phyloP scores from a whole-genome alignment of 2,329 filamentous ascomycete genomes.

The Nakataea oryzae region DNA sequence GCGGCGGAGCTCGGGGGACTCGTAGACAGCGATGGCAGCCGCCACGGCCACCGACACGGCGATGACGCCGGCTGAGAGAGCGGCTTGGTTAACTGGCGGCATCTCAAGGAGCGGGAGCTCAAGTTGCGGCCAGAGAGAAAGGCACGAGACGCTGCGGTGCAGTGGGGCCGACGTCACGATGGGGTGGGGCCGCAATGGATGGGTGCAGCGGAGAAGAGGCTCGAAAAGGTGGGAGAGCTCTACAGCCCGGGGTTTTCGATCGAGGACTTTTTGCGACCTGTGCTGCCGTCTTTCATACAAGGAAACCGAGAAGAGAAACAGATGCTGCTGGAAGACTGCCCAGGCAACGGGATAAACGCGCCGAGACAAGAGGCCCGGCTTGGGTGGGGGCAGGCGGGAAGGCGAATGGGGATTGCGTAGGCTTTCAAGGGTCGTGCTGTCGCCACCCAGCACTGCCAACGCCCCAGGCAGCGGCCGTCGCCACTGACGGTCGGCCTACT shows the following conservation, averaged over 20 bases:
- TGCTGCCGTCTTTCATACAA: background rate
- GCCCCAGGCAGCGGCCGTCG: conserved; percentile 1
- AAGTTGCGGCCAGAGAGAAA: background rate
- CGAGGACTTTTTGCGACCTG: background rate
- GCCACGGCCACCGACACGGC: conserved; percentile 47
- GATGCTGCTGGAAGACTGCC: background rate
- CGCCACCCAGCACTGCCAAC: background rate
- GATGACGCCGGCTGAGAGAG: conserved; percentile 46
- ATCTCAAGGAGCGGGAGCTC: conserved; percentile 20
- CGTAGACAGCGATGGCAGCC: conserved; percentile 50
- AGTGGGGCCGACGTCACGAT: background rate
- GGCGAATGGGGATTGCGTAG: conserved; percentile 2
- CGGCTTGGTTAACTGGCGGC: conserved; percentile 45
- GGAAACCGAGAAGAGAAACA: background rate
- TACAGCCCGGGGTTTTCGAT: background rate
- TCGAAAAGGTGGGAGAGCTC: background rate
- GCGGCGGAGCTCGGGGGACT: conserved; percentile 52
- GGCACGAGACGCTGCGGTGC: no score
- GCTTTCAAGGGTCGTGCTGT: background rate
- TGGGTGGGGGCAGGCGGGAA: background rate
- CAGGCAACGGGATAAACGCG: background rate
- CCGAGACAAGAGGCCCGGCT: background rate
- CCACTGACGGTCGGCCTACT: conserved; percentile 3
- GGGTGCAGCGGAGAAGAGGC: background rate
- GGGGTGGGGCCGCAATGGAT: background rate